These are phyloP conservation scores for Cinnamomum micranthum DNA, from an alignment of 164 flowering plant species.

Conservation along the genomic window DNA sequence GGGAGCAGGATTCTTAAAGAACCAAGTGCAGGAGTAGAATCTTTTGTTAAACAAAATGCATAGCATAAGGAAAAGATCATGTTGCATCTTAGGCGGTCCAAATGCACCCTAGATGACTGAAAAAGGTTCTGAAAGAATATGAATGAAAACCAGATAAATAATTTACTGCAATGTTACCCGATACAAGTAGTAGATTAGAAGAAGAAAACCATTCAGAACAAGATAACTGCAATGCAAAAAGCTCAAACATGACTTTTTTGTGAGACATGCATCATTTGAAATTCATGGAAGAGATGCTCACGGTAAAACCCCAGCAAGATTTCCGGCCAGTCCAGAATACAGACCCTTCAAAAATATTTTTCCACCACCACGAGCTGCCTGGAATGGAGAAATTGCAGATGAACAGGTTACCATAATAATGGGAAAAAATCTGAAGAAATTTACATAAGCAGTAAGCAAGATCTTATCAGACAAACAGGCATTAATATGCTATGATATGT, in stretches of 20 bases:
- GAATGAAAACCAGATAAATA: too few species aligned
- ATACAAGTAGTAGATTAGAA: too few species aligned
- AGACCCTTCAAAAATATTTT: conserved; percentile 69
- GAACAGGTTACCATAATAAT: background rate
- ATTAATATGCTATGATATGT: background rate
- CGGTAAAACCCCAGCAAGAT: conserved; percentile 93
- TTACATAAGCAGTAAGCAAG: background rate
- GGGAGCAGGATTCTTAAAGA: too few species aligned
- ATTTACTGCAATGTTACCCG: too few species aligned
- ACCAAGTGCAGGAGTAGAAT: too few species aligned
- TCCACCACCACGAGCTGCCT: conserved; percentile 89
- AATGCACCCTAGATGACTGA: too few species aligned
- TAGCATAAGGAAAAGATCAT: too few species aligned
- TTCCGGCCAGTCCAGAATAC: conserved; percentile 88
- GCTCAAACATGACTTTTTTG: background rate
- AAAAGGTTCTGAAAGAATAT: too few species aligned
- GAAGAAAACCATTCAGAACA: too few species aligned
- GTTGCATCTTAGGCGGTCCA: too few species aligned
- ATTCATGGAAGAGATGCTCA: conserved; percentile 32
- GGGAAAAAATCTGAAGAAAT: background rate
- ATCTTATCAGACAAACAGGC: background rate
- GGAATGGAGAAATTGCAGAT: conserved; percentile 4
- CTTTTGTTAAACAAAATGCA: too few species aligned
- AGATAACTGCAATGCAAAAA: background rate
- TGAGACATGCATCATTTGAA: background rate